Evolutionary conservation across 2,329 filamentous ascomycete genomes (phyloP), one percentile per base, ranked within the genome.

Genomic region (Cryphonectria radicalis): DNA sequence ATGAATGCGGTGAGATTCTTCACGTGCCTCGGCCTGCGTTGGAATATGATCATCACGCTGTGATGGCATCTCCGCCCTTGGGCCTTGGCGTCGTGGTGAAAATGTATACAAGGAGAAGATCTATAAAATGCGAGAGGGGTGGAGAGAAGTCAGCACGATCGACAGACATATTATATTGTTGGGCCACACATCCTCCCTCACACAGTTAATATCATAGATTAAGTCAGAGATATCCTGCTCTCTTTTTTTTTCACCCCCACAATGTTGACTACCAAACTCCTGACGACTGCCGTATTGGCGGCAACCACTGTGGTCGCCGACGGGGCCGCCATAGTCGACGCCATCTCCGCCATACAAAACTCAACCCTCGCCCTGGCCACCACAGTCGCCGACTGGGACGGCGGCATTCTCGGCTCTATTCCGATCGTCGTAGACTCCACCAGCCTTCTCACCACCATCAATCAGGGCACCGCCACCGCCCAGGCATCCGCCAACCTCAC

Each of bases 381-480:
- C 57, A 77, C 77, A 46, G 79, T 85, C 25, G 63, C 76, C 25
- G 63, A 70, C 25, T 86, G 82, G 82, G 73, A 78, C 10, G 82
- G 83, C 72, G 77, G 77, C 63, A 73, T 83, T 3, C 71, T 84
- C 17, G 78, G 79, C 55, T 78, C 80, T 0, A 63, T 84, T 1
- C 81, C 82, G 70, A 85, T 87, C 73, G 76, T 82, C 66, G 67
- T 76, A 67, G 76, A 81, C 68, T 83, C 82, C 6, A 76, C 80
- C 8, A 70, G 74, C 13, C 81, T 87, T 1, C 80, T 86, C 40
- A 32, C 73, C 17, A 76, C 79, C 66, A 82, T 86, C 73, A 79
- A 83, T 57, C 71, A 79, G 42, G 82, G 82, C 69, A 82, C 80
- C 40, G 70, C 76, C 28, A 76, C 76, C 2, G 84, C 84, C 73